Evolutionary conservation across 345 rosid genomes (phyloP), one percentile per base, ranked within the genome.

Genomic region (Populus nigra): DNA sequence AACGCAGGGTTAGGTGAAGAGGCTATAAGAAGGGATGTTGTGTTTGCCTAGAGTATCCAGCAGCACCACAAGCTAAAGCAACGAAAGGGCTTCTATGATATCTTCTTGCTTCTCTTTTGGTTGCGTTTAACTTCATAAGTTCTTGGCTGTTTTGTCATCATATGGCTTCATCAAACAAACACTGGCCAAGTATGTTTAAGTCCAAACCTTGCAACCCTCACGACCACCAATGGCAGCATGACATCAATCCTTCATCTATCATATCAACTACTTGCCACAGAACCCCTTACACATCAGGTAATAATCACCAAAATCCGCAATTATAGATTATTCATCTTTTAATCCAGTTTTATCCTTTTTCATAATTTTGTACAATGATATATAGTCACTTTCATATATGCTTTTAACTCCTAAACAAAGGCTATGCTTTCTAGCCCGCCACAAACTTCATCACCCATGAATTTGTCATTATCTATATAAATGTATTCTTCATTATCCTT

Each of bases 181-280:
- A 96, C 94, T 96, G 99, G 99, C 98, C 99, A 75, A 96, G 98
- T 85, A 85, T 92, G 99, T 96, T 96, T 91, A 94, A 92, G 80
- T 92, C 97, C 88, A 96, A 96, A 89, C 99, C 98, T 69, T 87
- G 91, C 91, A 89, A 88, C 83, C 31, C 87, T 71, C 89, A 84
- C 71, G 86, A 79, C 73, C 94, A 89, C 81, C 98, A 93, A 82
- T 90, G 96, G 98, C 98, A 96, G 73, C 94, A 88, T 72, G 99
- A 96, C 75, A 87, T 91, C 81, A 92, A 85, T 86, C 80, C 94
- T 55, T 62, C 81, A 2, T 85, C 91, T 83, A 82, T 87, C 78
- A 80, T 85, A 68, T 82, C 92, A 71, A n/a, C 79, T 74, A 84
- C 81, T 73, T 88, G 92, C 85, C 89, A 90, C 83, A 84, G 88